Conservation (phyloP, 108 stramenopile genomes). For the Discostella pseudostelligera region DNA sequence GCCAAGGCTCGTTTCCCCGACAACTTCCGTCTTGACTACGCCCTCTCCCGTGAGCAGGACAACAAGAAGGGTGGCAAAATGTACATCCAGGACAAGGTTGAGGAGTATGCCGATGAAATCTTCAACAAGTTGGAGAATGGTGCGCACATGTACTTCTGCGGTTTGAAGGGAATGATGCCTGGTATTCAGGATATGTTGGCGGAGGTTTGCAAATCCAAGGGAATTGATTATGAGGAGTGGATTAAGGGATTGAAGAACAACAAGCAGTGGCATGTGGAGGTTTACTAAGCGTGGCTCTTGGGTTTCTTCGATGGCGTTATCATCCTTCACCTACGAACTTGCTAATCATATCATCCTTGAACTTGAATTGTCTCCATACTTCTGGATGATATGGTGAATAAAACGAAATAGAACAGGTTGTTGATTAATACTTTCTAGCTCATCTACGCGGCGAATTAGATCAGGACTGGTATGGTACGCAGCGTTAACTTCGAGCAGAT, state of each 20-base stretch:
- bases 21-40: conserved; percentile 94
- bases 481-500: too few species aligned
- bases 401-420: too few species aligned
- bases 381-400: too few species aligned
- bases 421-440: too few species aligned
- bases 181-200: conserved; percentile 95
- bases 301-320: too few species aligned
- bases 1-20: conserved; percentile 81
- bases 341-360: too few species aligned
- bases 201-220: conserved; percentile 85
- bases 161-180: conserved; percentile 99
- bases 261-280: conserved; percentile 89
- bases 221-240: conserved; percentile 87
- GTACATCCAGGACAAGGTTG: conserved; percentile 99
- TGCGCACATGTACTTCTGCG: conserved; percentile 99
- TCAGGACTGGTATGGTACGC: too few species aligned
- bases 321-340: too few species aligned
- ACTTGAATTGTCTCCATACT: too few species aligned
- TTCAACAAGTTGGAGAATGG: conserved; percentile 89
- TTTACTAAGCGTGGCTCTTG: conserved; percentile 50
- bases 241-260: conserved; percentile 77
- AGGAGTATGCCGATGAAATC: conserved; percentile 90
- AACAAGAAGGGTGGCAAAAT: conserved; percentile 96
- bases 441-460: too few species aligned
- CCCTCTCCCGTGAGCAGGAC: conserved; percentile 90